phyloP scores from a whole-genome alignment of 441 rosid genomes.

The Pelargonium fulgidum region DNA sequence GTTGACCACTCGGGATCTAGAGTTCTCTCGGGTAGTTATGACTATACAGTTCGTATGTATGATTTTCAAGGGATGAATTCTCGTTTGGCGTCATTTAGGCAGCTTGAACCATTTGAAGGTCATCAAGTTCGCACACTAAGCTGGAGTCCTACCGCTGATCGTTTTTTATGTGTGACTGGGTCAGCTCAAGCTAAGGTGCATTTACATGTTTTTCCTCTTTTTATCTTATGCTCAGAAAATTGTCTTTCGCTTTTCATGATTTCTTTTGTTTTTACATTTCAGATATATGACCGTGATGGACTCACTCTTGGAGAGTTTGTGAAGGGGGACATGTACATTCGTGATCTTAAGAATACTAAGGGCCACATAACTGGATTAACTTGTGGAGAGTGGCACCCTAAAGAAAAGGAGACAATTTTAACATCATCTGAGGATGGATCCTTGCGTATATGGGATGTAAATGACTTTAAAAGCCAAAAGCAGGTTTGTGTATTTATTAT shows the following conservation, averaged over 20 bases:
- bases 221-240: neutral
- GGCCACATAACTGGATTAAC: slow-evolving; percentile 94
- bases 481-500: slow-evolving; percentile 40
- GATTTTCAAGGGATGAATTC: slow-evolving; percentile 99
- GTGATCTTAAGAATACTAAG: slow-evolving; percentile 92
- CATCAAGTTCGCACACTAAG: slow-evolving; percentile 91
- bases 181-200: slow-evolving; percentile 97
- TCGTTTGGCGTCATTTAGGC: slow-evolving; percentile 81
- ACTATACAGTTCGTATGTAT: slow-evolving; percentile 84
- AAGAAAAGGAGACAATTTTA: slow-evolving; percentile 69
- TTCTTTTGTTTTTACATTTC: slow-evolving; percentile 19
- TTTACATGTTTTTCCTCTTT: neutral
- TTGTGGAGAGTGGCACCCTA: slow-evolving; percentile 95
- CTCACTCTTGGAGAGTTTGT: slow-evolving; percentile 89
- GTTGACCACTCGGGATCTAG: slow-evolving; percentile 92
- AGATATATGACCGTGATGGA: slow-evolving; percentile 97
- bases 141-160: slow-evolving; percentile 93
- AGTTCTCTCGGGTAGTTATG: slow-evolving; percentile 90
- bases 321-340: slow-evolving; percentile 96
- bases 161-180: slow-evolving; percentile 81
- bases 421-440: slow-evolving; percentile 98
- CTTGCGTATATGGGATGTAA: slow-evolving; percentile 93
- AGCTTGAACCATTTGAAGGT: slow-evolving; percentile 88
- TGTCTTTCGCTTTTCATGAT: slow-evolving; percentile 4
- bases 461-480: slow-evolving; percentile 87